A percentile compares a stretch with the other conserved stretches of the same genome.
phyloP scores from a whole-genome alignment of 768 basidiomycete species.

The Saitozyma sp. region DNA sequence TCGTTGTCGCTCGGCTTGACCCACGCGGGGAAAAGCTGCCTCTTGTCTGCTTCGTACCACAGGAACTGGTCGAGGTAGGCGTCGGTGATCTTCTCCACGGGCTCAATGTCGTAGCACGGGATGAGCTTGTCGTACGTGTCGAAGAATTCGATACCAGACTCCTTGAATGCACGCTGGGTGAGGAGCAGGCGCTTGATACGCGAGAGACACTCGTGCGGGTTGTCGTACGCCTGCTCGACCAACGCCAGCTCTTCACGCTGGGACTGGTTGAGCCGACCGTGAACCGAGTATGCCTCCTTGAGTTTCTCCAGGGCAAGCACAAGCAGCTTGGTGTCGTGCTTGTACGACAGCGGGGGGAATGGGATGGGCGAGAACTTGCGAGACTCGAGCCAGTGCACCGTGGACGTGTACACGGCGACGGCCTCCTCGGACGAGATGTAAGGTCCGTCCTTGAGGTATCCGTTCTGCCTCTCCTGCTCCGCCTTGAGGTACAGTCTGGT shows the following conservation, averaged over 20 bases:
- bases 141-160: slow-evolving; percentile 89
- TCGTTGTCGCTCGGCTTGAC: slow-evolving; percentile 98
- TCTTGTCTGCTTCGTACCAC: slow-evolving; percentile 98
- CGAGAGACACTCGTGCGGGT: slow-evolving; percentile 97
- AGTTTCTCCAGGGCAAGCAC: slow-evolving; percentile 96
- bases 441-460: slow-evolving; percentile 97
- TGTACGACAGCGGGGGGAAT: slow-evolving; percentile 98
- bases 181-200: slow-evolving; percentile 96
- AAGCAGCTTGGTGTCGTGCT: slow-evolving; percentile 96
- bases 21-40: slow-evolving; percentile 97
- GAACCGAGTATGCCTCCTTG: slow-evolving; percentile 98
- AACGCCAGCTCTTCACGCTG: slow-evolving; percentile 97
- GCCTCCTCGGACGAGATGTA: slow-evolving; percentile 99
- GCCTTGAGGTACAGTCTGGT: slow-evolving; percentile 98
- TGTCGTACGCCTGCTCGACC: slow-evolving; percentile 98
- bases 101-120: slow-evolving; percentile 93
- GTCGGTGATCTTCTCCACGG: slow-evolving; percentile 99
- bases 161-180: slow-evolving; percentile 98
- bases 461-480: slow-evolving; percentile 97
- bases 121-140: slow-evolving; percentile 98
- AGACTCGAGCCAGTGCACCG: slow-evolving; percentile 98
- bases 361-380: slow-evolving; percentile 97
- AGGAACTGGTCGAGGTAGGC: slow-evolving; percentile 99
- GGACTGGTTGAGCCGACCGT: slow-evolving; percentile 94
- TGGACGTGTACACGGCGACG: slow-evolving; percentile 96